These are phyloP conservation scores for Hypoxylon rubiginosum DNA, from an alignment of 2,329 filamentous ascomycete species.

Conservation along the genomic window DNA sequence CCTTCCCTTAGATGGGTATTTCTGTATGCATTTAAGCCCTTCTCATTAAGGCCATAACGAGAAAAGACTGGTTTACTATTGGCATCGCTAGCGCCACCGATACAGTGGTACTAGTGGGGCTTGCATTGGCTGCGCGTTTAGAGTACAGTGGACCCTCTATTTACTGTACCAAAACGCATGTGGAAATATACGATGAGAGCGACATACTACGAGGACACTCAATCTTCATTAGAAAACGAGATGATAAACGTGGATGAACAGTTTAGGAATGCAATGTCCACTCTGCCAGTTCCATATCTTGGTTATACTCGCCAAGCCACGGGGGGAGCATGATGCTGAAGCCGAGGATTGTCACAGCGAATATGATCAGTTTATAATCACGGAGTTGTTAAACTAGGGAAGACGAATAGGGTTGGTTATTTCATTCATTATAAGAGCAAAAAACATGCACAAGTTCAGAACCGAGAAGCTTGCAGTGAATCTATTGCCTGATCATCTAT, in stretches of 20 bases:
- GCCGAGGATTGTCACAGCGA: background rate
- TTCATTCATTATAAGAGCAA: conserved; percentile 2
- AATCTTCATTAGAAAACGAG: no score
- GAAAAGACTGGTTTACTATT: background rate
- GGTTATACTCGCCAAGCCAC: background rate
- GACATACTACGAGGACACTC: no score
- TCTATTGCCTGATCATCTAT: conserved; percentile 38
- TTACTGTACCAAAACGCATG: no score
- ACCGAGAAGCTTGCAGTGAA: conserved; percentile 14
- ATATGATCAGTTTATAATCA: background rate
- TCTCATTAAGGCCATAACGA: background rate
- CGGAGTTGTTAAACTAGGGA: background rate
- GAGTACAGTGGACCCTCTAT: no score
- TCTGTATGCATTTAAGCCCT: background rate
- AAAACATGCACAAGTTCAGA: conserved; percentile 13
- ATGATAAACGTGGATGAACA: no score
- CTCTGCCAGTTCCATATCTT: no score
- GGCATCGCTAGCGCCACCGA: background rate
- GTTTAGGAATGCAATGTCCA: no score
- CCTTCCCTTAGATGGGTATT: background rate
- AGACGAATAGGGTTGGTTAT: background rate
- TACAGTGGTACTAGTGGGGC: background rate
- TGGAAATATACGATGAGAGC: no score
- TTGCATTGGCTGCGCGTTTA: background rate
- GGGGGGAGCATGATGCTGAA: background rate